phyloP scores from a whole-genome alignment of 2,329 filamentous ascomycete species.

The Cladorrhinum sp. region DNA sequence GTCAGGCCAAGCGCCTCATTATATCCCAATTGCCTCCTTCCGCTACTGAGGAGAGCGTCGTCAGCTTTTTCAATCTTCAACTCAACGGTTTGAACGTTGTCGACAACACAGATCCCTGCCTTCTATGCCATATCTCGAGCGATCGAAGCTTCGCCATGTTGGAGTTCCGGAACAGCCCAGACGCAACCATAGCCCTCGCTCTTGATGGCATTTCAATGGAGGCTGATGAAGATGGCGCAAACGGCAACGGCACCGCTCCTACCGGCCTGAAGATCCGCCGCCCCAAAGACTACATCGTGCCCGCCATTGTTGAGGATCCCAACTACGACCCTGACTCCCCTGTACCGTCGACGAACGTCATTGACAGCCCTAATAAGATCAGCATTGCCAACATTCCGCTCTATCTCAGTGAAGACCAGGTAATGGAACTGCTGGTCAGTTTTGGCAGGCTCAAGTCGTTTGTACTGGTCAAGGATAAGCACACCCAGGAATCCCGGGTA shows the following conservation, averaged over 20 bases:
- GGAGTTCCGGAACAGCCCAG: conserved; percentile 83
- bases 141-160: conserved; percentile 79
- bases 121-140: conserved; percentile 75
- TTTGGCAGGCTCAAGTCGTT: conserved; percentile 95
- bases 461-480: conserved; percentile 79
- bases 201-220: conserved; percentile 89
- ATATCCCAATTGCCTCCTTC: conserved; percentile 75
- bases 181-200: conserved; percentile 87
- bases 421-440: conserved; percentile 81
- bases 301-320: conserved; percentile 69
- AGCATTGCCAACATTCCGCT: conserved; percentile 84
- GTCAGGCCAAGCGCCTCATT: conserved; percentile 90
- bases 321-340: conserved; percentile 65
- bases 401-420: conserved; percentile 87
- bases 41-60: conserved; percentile 71
- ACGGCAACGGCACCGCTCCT: conserved; percentile 49
- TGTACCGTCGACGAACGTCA: conserved; percentile 73
- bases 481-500: conserved; percentile 83
- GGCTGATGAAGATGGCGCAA: conserved; percentile 58
- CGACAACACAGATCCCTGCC: conserved; percentile 77
- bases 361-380: conserved; percentile 94
- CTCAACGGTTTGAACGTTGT: conserved; percentile 95
- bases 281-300: conserved; percentile 96
- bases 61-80: conserved; percentile 91
- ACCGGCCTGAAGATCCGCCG: conserved; percentile 72